Evolutionary conservation across 176 grass and related monocot species (phyloP).

Genomic region (Eleusine coracana): DNA sequence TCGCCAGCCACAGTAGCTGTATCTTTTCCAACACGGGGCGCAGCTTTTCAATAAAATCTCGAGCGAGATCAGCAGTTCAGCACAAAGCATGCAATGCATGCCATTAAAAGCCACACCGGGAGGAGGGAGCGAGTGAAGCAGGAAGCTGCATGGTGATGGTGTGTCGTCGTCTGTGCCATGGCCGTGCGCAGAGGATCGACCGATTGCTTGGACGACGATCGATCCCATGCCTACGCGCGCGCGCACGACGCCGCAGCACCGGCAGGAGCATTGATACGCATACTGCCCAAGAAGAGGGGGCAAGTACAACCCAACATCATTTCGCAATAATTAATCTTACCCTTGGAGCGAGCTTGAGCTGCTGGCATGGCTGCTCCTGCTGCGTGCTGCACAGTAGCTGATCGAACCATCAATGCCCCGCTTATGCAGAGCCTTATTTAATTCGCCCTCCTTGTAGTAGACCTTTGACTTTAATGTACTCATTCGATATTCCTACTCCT

Average conservation of each 20-base stretch:
- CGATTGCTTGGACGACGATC: not conserved
- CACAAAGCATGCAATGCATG: conserved; percentile 37
- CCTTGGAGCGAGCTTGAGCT: conserved; percentile 11
- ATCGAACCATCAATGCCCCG: conserved; percentile 46
- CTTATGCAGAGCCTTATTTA: conserved; percentile 46
- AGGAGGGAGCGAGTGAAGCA: not conserved
- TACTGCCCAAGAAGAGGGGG: conserved; percentile 48
- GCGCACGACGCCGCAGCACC: not conserved
- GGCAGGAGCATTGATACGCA: conserved; percentile 46
- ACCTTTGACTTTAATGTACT: conserved; percentile 46
- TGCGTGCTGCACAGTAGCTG: conserved; percentile 44
- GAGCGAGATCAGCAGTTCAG: conserved; percentile 34
- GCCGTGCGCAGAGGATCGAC: not conserved
- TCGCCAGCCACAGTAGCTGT: not conserved
- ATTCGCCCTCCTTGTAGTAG: not conserved
- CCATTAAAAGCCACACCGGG: conserved; percentile 39
- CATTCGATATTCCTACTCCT: conserved; percentile 4
- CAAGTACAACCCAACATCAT: conserved; percentile 75
- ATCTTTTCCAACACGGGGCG: conserved; percentile 31
- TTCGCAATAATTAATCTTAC: conserved; percentile 75
- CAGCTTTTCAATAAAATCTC: conserved; percentile 54
- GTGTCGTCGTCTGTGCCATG: no score
- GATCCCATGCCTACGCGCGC: not conserved
- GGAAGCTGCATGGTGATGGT: not conserved
- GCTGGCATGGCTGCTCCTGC: conserved; percentile 11